Percentiles rank a stretch among this genome's conserved stretches.
phyloP scores from a whole-genome alignment of 2,329 filamentous ascomycete genomes.

The Pseudogymnoascus destructans region DNA sequence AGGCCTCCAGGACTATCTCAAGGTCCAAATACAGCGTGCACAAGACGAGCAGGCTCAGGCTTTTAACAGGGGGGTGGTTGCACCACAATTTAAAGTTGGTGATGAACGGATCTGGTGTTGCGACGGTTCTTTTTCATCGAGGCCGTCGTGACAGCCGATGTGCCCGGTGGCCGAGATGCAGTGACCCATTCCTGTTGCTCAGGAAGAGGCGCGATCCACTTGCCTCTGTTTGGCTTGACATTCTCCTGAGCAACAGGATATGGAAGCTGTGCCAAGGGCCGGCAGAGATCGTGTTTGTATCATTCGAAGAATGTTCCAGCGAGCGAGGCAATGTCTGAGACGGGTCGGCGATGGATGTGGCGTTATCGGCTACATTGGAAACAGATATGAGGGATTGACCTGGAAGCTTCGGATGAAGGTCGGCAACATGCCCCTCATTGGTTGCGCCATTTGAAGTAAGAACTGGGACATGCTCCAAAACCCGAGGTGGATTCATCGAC shows the following conservation, averaged over 20 bases:
- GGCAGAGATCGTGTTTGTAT: neutral
- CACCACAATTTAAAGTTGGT: too few relatives aligned
- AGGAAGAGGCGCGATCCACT: neutral
- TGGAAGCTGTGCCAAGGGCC: neutral
- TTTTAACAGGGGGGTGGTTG: too few relatives aligned
- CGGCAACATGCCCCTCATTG: neutral
- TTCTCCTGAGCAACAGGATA: neutral
- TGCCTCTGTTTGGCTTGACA: neutral
- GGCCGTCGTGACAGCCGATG: neutral
- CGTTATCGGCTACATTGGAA: neutral
- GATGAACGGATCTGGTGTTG: too few relatives aligned
- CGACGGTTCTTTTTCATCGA: neutral
- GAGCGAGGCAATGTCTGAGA: neutral
- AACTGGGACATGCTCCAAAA: neutral
- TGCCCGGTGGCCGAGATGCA: neutral
- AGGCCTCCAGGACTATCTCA: too few relatives aligned
- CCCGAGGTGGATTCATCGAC: neutral
- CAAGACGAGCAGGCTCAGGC: too few relatives aligned
- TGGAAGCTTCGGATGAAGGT: neutral
- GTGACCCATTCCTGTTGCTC: neutral
- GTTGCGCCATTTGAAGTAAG: neutral
- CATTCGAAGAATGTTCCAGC: neutral
- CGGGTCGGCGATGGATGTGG: neutral
- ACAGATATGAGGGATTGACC: neutral
- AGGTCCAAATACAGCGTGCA: too few relatives aligned